Evolutionary conservation across 1,284 basidiomycete species (phyloP).

Genomic region (Erythrobasidium hasegawianum): DNA sequence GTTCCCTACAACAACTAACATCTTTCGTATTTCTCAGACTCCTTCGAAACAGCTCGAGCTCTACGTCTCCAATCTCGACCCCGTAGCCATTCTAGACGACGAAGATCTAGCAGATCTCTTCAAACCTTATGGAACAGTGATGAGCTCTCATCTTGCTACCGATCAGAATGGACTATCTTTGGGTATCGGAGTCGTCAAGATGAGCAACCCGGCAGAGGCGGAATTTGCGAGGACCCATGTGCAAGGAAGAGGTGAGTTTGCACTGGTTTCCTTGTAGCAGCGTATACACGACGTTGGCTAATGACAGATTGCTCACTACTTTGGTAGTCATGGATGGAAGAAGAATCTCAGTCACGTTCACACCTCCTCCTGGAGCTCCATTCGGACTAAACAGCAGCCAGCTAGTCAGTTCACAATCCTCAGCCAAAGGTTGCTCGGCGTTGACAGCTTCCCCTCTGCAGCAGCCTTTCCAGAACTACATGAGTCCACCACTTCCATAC

Average conservation of each 20-base stretch:
- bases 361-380: slow-evolving; percentile 12
- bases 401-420: too few species aligned
- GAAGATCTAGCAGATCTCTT: slow-evolving; percentile 28
- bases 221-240: slow-evolving; percentile 24
- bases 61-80: slow-evolving; percentile 30
- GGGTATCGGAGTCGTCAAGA: slow-evolving; percentile 26
- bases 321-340: slow-evolving; percentile 26
- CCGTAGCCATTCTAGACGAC: slow-evolving; percentile 28
- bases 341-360: slow-evolving; percentile 26
- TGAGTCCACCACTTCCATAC: too few species aligned
- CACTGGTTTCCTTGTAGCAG: too few species aligned
- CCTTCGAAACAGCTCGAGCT: slow-evolving; percentile 17
- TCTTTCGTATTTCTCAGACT: background rate
- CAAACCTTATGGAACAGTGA: slow-evolving; percentile 19
- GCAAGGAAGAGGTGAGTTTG: slow-evolving; percentile 21
- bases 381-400: too few species aligned
- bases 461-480: too few species aligned
- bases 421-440: too few species aligned
- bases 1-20: background rate
- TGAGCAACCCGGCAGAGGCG: slow-evolving; percentile 16
- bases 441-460: too few species aligned
- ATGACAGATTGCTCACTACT: too few species aligned
- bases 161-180: slow-evolving; percentile 20
- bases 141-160: slow-evolving; percentile 20
- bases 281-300: too few species aligned